phyloP scores from a whole-genome alignment of 805 yeast genomes.

The Cyberlindnera meyerae region DNA sequence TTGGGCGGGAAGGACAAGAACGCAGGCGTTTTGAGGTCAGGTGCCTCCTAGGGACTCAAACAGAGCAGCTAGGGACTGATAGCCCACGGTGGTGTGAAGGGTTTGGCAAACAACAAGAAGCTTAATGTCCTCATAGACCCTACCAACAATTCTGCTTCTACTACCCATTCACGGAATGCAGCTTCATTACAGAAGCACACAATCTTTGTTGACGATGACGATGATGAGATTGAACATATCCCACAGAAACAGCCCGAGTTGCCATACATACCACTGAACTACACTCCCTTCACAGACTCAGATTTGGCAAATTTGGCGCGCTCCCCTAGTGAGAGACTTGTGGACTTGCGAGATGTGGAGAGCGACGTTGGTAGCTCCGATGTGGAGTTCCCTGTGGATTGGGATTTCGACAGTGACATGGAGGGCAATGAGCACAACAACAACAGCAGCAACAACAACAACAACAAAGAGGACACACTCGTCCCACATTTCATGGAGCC shows the following conservation, averaged over 20 bases:
- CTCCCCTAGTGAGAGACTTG: slow-evolving; percentile 19
- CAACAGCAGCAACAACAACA: background rate
- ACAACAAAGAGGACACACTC: background rate
- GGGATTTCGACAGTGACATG: slow-evolving; percentile 27
- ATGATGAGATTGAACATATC: slow-evolving; percentile 44
- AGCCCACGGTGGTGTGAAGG: too few relatives aligned
- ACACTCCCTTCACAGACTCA: slow-evolving; percentile 35
- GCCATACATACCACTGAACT: slow-evolving; percentile 41
- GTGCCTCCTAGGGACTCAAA: background rate
- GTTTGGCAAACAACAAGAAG: too few relatives aligned
- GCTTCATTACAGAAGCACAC: background rate
- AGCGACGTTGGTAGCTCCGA: slow-evolving; percentile 13
- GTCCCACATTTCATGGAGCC: slow-evolving; percentile 25
- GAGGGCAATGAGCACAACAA: slow-evolving; percentile 19
- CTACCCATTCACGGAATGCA: background rate
- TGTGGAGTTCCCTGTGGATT: slow-evolving; percentile 20
- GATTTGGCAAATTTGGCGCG: slow-evolving; percentile 27
- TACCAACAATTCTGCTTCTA: too few relatives aligned
- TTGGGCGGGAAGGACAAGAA: slow-evolving; percentile 27
- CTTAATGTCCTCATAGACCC: too few relatives aligned
- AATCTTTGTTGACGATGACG: slow-evolving; percentile 19
- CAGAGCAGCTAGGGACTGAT: too few relatives aligned
- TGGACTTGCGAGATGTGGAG: background rate
- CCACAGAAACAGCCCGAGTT: slow-evolving; percentile 36
- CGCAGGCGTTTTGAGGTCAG: background rate